Conservation (phyloP, 2,329 filamentous ascomycete species). For the Lecanoromycetidae sp. region DNA sequence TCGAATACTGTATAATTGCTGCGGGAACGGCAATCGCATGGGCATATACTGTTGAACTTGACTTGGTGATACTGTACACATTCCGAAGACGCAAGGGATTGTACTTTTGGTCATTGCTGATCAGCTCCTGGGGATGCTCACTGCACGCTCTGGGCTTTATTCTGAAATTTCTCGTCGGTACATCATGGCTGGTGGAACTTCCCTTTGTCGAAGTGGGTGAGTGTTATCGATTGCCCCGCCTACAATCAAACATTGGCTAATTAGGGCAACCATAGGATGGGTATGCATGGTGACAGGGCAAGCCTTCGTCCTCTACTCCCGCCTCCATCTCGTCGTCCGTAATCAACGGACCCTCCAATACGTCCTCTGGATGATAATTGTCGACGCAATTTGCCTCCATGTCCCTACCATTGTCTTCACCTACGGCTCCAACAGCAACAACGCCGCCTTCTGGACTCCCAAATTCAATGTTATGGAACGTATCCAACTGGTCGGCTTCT, state of each 20-base stretch:
- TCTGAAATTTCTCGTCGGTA: constrained; percentile 32
- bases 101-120: constrained; percentile 40
- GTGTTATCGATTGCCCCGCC: neutral
- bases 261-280: constrained; percentile 29
- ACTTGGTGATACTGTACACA: constrained; percentile 37
- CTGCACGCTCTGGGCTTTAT: constrained; percentile 37
- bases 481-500: constrained; percentile 45
- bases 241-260: neutral
- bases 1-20: constrained; percentile 24
- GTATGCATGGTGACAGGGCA: constrained; percentile 39
- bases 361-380: constrained; percentile 35
- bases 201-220: constrained; percentile 19
- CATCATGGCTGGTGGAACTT: constrained; percentile 20
- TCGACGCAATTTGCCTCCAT: constrained; percentile 33
- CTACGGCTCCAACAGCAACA: constrained; percentile 30
- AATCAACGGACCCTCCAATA: constrained; percentile 29
- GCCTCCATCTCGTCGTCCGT: constrained; percentile 35
- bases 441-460: constrained; percentile 22
- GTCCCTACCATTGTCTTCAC: constrained; percentile 36
- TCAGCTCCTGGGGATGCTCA: constrained; percentile 35
- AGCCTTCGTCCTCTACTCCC: constrained; percentile 38
- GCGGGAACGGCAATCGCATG: constrained; percentile 36
- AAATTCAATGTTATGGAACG: constrained; percentile 42
- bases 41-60: constrained; percentile 40
- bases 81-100: constrained; percentile 35